Base-by-base conservation (phyloP, 805 yeast species). In the Candida coquimbonensis region DNA sequence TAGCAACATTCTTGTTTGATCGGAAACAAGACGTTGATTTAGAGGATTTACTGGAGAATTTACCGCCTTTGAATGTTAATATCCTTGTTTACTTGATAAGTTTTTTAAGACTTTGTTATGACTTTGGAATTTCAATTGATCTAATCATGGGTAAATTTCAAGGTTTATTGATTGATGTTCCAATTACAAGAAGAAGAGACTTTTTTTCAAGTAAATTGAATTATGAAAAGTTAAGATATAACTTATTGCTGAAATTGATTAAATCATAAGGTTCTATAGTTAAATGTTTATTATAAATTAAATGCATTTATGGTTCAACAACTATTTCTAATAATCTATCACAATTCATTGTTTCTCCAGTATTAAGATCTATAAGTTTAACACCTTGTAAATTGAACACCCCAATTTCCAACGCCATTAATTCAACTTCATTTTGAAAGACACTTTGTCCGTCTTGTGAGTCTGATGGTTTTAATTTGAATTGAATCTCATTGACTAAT, bases 241-340 rank as follows among this genome's bases (percentile, higher is more conserved):
- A 65, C 24, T 61, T 68, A 39, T 42, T 65, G 46, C 50, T 49
- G 29, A 58, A 51, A 37, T 43, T 66, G 31, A 44, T 63, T 14
- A 36, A 39, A 31, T 56, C 58, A 1, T 51, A 35, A 43, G 9
- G 21, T 11, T 29, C 31, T 5, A 11, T 12, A 9, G 6, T 13
- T 9, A 8, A 11, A 11, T 9, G n/a, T 43, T 13, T 34, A 33
- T 12, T 11, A 29, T 1, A 27, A 31, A 26, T 17, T 14, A 13
- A n/a, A 11, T 33, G 8, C n/a, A 29, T 26, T 33, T 36, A 36
- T 43, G 43, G 48, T 37, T 56, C 59, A 21, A 59, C 56, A 7
- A 85, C 87, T 2, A 86, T 84, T 54, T 84, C 89, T 34, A 86
- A 67, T 44, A 85, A 64, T 47, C 77, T 74, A 1, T 88, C 89